Evolutionary conservation across 306 rosid species (phyloP).

Genomic region (Vachellia collinsii): DNA sequence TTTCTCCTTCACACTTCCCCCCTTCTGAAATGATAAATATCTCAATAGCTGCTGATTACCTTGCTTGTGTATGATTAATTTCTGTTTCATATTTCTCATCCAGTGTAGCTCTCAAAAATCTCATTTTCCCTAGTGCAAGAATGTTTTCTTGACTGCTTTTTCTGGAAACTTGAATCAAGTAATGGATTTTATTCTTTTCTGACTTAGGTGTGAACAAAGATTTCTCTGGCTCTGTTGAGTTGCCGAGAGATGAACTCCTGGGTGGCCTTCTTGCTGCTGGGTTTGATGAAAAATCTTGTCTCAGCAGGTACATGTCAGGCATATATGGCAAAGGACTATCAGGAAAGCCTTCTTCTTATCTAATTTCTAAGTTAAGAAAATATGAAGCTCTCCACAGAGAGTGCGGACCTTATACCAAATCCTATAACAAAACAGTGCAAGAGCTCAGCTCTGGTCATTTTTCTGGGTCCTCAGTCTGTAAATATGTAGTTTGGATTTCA

Average conservation of each 20-base stretch:
- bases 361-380: conserved; percentile 58
- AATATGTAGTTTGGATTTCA: conserved; percentile 72
- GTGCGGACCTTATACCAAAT: conserved; percentile 70
- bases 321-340: conserved; percentile 47
- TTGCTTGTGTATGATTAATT: conserved; percentile 2
- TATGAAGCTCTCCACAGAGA: conserved; percentile 67
- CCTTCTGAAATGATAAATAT: not conserved
- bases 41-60: not conserved
- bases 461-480: conserved; percentile 47
- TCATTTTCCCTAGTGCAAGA: conserved; percentile 3
- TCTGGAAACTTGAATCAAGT: conserved; percentile 15
- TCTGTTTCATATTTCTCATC: not conserved
- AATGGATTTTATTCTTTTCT: conserved; percentile 33
- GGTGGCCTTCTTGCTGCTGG: conserved; percentile 62
- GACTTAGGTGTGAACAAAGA: conserved; percentile 41
- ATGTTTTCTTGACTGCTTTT: conserved; percentile 1
- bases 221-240: conserved; percentile 31
- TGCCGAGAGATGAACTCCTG: conserved; percentile 51
- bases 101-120: not conserved
- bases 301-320: conserved; percentile 64
- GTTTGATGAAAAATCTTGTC: conserved; percentile 64
- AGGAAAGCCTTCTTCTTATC: conserved; percentile 60
- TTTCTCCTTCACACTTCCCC: not conserved
- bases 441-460: conserved; percentile 55
- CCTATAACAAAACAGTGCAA: conserved; percentile 60